Base-by-base conservation (phyloP, 1,284 basidiomycete genomes). In the Ganoderma leucocontextum region DNA sequence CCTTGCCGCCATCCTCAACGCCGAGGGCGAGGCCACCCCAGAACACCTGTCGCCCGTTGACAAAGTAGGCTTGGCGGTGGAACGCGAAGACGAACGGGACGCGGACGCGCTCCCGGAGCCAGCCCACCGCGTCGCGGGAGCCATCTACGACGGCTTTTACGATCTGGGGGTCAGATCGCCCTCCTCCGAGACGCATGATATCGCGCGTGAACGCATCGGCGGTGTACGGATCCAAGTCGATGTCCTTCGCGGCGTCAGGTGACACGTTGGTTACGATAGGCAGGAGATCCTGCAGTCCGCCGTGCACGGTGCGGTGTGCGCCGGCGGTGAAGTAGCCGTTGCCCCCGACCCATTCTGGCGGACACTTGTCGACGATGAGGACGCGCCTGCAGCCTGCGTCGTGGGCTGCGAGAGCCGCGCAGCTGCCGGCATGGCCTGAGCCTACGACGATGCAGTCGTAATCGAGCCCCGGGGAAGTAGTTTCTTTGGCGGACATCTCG, bases 281-380 rank as follows among this genome's bases (percentile, higher is more conserved):
- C 25, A 90, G 82, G 52, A 91, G 82, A 76, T 91, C 89, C 2
- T 77, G 68, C 13, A 91, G 80, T 0, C 90, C 90, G 15, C 73
- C 78, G 72, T 91, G 90, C 3, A 84, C 86, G 19, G 86, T 90
- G 62, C 90, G 86, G 73, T 87, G 83, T 2, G 89, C 89, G 22
- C 90, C 90, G 33, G 90, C 89, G 25, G 90, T 91, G 79, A 91
- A 92, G 78, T 85, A 91, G 13, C 89, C 88, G 73, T 92, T 92
- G 15, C 90, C 91, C 15, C 91, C 91, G 9, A 78, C 84, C 90
- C 89, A 91, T 67, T 86, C 84, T 57, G 80, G 73, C 2, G 90
- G 88, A 53, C 88, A 88, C 74, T 91, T 91, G 75, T 92, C 90
- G 64, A 91, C 79, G 66, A 91, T 80, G 60, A 91, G 80, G 68